Evolutionary conservation across 2,329 filamentous ascomycete genomes (phyloP).

Genomic region (Corynespora cassiicola): DNA sequence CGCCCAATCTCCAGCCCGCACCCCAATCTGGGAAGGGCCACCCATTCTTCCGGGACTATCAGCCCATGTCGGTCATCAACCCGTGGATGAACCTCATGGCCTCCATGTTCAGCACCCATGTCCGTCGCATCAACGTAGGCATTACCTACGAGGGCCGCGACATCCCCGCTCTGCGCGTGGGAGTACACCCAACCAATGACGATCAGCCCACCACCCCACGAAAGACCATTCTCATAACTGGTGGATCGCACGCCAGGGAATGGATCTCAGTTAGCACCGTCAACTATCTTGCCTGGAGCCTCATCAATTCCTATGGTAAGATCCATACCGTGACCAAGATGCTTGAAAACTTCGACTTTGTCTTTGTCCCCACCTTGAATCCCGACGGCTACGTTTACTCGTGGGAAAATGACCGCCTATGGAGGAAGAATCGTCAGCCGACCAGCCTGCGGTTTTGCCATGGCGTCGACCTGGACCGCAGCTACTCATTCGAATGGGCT

Average conservation of each 20-base stretch:
- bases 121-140: conserved; percentile 78
- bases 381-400: conserved; percentile 95
- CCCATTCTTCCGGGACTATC: conserved; percentile 91
- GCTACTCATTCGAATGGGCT: conserved; percentile 87
- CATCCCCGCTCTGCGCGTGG: conserved; percentile 81
- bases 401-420: conserved; percentile 89
- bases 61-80: conserved; percentile 81
- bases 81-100: conserved; percentile 91
- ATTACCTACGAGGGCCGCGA: conserved; percentile 86
- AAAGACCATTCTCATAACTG: conserved; percentile 81
- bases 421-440: conserved; percentile 91
- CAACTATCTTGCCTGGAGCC: conserved; percentile 86
- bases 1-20: conserved; percentile 31
- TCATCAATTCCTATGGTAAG: conserved; percentile 85
- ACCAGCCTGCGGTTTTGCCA: conserved; percentile 83
- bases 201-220: conserved; percentile 58
- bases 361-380: conserved; percentile 88
- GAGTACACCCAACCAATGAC: conserved; percentile 62
- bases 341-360: conserved; percentile 82
- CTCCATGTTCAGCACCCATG: conserved; percentile 86
- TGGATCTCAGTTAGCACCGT: conserved; percentile 96
- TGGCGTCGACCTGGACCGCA: conserved; percentile 87
- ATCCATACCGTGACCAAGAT: conserved; percentile 73
- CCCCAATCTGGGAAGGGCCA: conserved; percentile 56
- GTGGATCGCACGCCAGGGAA: conserved; percentile 90